Conservation (phyloP, 768 basidiomycete species). For the Brasilioporus rufonigricans region DNA sequence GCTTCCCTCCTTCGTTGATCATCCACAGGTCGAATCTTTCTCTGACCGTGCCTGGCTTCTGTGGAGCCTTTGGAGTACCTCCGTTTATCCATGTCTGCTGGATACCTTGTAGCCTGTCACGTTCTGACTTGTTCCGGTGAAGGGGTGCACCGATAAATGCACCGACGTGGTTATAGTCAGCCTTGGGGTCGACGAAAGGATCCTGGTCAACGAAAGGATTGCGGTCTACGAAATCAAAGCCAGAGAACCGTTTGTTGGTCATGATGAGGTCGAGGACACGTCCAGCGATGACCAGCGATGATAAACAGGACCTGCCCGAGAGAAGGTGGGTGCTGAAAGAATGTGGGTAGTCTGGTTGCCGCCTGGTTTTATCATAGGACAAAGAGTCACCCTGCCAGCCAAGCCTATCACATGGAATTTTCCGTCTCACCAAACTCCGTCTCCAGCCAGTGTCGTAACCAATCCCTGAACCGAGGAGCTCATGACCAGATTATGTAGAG, state of each 20-base stretch:
- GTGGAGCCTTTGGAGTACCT: conserved; percentile 26
- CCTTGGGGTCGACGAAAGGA: conserved; percentile 39
- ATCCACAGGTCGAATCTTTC: conserved; percentile 75
- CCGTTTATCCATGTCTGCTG: conserved; percentile 55
- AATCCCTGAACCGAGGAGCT: no score
- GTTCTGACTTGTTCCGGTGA: conserved; percentile 85
- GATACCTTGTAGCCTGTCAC: conserved; percentile 78
- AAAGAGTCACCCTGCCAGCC: background rate
- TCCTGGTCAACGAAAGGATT: conserved; percentile 49
- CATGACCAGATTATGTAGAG: no score
- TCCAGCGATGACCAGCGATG: conserved; percentile 13
- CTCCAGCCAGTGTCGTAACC: background rate
- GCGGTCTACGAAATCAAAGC: conserved; percentile 68
- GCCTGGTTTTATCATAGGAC: conserved; percentile 4
- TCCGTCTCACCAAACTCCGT: background rate
- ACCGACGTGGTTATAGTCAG: conserved; percentile 29
- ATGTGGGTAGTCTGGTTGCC: background rate
- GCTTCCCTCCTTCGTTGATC: conserved; percentile 87
- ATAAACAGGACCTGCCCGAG: conserved; percentile 30
- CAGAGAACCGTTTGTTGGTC: conserved; percentile 50
- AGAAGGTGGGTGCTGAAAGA: conserved; percentile 9
- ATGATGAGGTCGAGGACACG: conserved; percentile 24
- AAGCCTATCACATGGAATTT: conserved; percentile 10
- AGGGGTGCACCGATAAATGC: conserved; percentile 43
- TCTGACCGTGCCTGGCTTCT: conserved; percentile 37